These are phyloP conservation scores for Aspergillus carlsbadensis DNA, from an alignment of 495 filamentous ascomycete species.

Conservation along the genomic window DNA sequence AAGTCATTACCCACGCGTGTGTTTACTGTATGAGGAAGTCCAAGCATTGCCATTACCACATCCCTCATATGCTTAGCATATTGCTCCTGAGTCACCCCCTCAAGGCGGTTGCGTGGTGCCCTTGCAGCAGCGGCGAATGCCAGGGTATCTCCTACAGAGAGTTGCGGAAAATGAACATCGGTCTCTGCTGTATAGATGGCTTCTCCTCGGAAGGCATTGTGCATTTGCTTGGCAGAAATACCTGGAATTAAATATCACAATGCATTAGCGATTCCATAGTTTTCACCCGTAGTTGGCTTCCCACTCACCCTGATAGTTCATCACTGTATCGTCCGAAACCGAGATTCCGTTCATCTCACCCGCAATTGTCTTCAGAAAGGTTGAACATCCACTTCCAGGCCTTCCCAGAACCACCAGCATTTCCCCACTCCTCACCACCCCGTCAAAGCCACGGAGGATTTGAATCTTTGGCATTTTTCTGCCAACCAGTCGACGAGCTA, in stretches of 20 bases:
- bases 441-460: conserved; percentile 40
- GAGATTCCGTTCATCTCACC: conserved; percentile 36
- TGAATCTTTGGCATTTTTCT: conserved; percentile 26
- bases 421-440: conserved; percentile 35
- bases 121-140: background rate
- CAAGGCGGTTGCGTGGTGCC: background rate
- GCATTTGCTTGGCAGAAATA: conserved; percentile 63
- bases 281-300: background rate
- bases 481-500: conserved; percentile 30
- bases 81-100: background rate
- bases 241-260: conserved; percentile 45
- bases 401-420: conserved; percentile 39
- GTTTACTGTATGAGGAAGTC: conserved; percentile 53
- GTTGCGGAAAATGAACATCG: conserved; percentile 38
- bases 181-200: conserved; percentile 57
- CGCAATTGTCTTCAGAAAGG: conserved; percentile 37
- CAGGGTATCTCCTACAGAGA: conserved; percentile 1
- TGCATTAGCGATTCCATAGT: conserved; percentile 22
- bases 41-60: conserved; percentile 61
- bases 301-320: conserved; percentile 47
- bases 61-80: conserved; percentile 41
- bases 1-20: conserved; percentile 43
- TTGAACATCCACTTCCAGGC: conserved; percentile 41
- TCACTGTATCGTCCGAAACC: conserved; percentile 32
- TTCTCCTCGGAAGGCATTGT: conserved; percentile 61